Evolutionary conservation across 331 rosid species (phyloP).

Genomic region (Quercus tomentella): DNA sequence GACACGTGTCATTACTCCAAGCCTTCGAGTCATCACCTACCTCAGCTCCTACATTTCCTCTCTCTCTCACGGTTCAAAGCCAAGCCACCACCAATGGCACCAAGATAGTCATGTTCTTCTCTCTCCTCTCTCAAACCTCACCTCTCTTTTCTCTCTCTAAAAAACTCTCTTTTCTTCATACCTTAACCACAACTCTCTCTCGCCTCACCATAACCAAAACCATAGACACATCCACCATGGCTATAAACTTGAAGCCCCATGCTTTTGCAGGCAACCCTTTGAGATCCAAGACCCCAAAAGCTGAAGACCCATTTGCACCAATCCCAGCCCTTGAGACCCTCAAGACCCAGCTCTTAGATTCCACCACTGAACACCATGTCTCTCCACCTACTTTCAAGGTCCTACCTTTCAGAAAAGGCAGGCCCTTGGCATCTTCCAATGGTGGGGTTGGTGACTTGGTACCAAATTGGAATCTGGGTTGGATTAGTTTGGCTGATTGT

Average conservation of each 20-base stretch:
- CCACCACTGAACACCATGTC: slow-evolving; percentile 8
- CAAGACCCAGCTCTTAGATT: slow-evolving; percentile 39
- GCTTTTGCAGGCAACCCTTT: slow-evolving; percentile 78
- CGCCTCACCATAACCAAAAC: background rate
- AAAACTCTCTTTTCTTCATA: slow-evolving; percentile 10
- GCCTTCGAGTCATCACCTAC: background rate
- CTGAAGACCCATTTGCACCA: slow-evolving; percentile 50
- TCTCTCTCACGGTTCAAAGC: background rate
- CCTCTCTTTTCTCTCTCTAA: slow-evolving; percentile 18
- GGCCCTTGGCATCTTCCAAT: slow-evolving; percentile 53
- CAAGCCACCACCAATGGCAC: slow-evolving; percentile 19
- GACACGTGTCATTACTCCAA: slow-evolving; percentile 26
- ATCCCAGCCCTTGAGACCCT: slow-evolving; percentile 51
- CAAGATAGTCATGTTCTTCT: slow-evolving; percentile 26
- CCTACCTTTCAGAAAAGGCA: slow-evolving; percentile 62
- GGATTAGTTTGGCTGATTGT: slow-evolving; percentile 60
- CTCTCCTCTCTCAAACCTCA: slow-evolving; percentile 18
- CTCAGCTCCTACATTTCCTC: background rate
- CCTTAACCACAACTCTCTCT: slow-evolving; percentile 15
- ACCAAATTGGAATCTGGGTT: slow-evolving; percentile 70
- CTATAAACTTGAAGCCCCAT: slow-evolving; percentile 47
- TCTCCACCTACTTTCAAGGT: slow-evolving; percentile 61
- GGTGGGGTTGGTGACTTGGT: slow-evolving; percentile 27
- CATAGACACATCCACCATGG: slow-evolving; percentile 37
- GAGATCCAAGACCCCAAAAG: slow-evolving; percentile 45